Conservation (phyloP, 305 asterid genomes). For the Coffea humblotiana region DNA sequence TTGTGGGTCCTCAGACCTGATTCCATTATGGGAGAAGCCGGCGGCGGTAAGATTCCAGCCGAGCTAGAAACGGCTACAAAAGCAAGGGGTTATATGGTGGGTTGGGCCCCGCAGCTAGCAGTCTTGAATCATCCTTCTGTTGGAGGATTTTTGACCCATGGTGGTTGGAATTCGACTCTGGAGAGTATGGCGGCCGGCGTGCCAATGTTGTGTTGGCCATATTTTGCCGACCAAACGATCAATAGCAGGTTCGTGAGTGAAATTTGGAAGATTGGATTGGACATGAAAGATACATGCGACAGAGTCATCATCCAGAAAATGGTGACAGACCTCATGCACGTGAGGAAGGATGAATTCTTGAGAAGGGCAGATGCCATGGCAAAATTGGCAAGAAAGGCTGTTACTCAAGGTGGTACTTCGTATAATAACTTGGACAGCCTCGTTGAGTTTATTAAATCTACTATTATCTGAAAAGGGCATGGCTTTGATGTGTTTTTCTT, state of each 20-base stretch:
- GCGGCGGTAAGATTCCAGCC: background rate
- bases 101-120: conserved; percentile 26
- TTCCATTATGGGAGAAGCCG: conserved; percentile 3
- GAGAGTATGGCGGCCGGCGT: conserved; percentile 21
- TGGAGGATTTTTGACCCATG: conserved; percentile 26
- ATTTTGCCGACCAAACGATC: conserved; percentile 25
- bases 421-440: conserved; percentile 12
- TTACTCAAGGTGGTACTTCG: conserved; percentile 24
- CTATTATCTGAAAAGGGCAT: background rate
- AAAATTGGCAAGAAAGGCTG: conserved; percentile 20
- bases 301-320: conserved; percentile 16
- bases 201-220: conserved; percentile 32
- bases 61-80: conserved; percentile 8
- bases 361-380: conserved; percentile 11
- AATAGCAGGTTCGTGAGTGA: conserved; percentile 28
- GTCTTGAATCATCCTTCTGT: conserved; percentile 16
- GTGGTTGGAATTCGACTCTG: conserved; percentile 28
- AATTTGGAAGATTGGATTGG: conserved; percentile 29
- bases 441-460: conserved; percentile 10
- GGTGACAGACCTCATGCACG: conserved; percentile 21
- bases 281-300: conserved; percentile 27
- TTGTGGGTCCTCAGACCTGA: conserved; percentile 27
- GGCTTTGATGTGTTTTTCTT: background rate
- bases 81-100: conserved; percentile 24
- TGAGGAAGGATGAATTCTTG: conserved; percentile 22